Conservation (phyloP, 2,329 filamentous ascomycete species). For the Basipetospora chlamydospora region DNA sequence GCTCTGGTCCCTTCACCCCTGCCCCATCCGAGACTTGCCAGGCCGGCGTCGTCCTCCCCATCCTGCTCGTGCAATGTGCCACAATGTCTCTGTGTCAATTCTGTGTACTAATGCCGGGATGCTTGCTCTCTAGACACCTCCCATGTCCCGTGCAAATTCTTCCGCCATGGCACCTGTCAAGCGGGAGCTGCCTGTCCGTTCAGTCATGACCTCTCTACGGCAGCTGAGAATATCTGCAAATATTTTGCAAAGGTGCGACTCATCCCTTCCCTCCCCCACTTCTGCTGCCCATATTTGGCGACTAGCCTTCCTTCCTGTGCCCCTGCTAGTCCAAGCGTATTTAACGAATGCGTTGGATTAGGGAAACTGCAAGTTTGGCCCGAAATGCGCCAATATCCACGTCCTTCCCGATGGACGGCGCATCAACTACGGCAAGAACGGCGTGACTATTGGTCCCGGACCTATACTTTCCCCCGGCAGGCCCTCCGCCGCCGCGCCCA, state of each 20-base stretch:
- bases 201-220: slow-evolving; percentile 76
- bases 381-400: slow-evolving; percentile 94
- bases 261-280: slow-evolving; percentile 9
- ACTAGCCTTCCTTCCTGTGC: slow-evolving; percentile 5
- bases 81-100: not conserved
- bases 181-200: slow-evolving; percentile 93
- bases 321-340: too few relatives aligned
- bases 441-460: slow-evolving; percentile 47
- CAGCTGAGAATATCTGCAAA: slow-evolving; percentile 86
- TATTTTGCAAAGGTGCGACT: slow-evolving; percentile 86
- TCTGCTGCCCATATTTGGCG: slow-evolving; percentile 2
- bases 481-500: slow-evolving; percentile 14
- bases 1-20: too few relatives aligned
- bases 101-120: slow-evolving; percentile 1
- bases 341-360: slow-evolving; percentile 19
- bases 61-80: not conserved
- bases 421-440: slow-evolving; percentile 65
- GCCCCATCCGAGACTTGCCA: too few relatives aligned
- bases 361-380: slow-evolving; percentile 98
- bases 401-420: slow-evolving; percentile 85
- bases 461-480: slow-evolving; percentile 30
- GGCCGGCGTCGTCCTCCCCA: too few relatives aligned
- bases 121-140: slow-evolving; percentile 55
- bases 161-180: slow-evolving; percentile 88
- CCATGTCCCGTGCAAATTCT: slow-evolving; percentile 99